Percentiles rank a stretch among this genome's conserved stretches.
phyloP scores from a whole-genome alignment of 1,284 basidiomycete genomes.

The Coniferiporia sulphurascens region DNA sequence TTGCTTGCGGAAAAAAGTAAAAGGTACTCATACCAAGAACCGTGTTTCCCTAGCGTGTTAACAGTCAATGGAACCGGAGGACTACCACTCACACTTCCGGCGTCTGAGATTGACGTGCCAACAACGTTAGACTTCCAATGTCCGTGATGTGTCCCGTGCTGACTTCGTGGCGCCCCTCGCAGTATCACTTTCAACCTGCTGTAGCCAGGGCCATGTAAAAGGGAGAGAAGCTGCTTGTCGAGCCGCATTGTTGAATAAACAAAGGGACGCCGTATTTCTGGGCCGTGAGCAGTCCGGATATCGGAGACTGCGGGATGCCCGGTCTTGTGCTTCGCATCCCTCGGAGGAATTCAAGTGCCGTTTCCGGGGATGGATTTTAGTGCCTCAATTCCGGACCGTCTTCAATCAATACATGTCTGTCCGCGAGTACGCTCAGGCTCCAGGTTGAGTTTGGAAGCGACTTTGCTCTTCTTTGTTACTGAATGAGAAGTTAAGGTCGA shows the following conservation, averaged over 20 bases:
- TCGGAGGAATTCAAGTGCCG: neutral
- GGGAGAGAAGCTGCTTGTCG: no score
- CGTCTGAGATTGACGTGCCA: conserved; percentile 4
- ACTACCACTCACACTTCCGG: conserved; percentile 5
- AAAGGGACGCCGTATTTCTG: neutral
- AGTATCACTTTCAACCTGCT: neutral
- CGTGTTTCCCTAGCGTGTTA: conserved; percentile 2
- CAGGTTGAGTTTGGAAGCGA: no score
- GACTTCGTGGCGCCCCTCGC: neutral
- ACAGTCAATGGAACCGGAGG: conserved; percentile 14
- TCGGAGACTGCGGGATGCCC: neutral
- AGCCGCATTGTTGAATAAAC: neutral
- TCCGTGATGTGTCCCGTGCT: conserved; percentile 4
- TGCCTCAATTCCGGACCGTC: neutral
- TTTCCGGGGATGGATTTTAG: neutral
- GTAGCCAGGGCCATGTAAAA: neutral
- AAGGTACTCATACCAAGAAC: neutral
- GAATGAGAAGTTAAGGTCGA: no score
- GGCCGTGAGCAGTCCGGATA: neutral
- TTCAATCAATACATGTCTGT: no score
- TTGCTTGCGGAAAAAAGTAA: neutral
- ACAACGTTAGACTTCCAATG: conserved; percentile 17
- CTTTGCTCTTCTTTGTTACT: no score
- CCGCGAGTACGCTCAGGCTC: no score
- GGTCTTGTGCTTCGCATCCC: no score